Base-by-base conservation (phyloP, 2,329 filamentous ascomycete genomes). In the Aspergillus niger region DNA sequence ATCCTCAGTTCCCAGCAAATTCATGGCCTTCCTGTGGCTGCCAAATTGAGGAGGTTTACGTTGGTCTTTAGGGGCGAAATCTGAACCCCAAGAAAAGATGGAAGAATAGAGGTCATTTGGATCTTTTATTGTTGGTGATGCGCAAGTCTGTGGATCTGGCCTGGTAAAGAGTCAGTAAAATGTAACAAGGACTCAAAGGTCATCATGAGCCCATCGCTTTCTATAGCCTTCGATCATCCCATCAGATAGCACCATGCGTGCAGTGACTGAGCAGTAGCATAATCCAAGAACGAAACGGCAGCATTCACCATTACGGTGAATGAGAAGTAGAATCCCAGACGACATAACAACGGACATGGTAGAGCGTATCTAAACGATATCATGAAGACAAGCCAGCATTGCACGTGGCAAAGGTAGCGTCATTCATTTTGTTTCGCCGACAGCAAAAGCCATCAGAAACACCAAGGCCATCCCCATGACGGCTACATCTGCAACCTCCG, bases 51-150 rank as follows among this genome's bases (percentile, higher is more conserved):
- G 69, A 17, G 66, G 59, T 59, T 73, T 75, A 50, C 73, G 75
- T 57, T 71, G 66, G 55, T 78, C 76, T 28, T 73, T 77, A 5
- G 74, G 74, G 30, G 75, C 75, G n/a, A 75, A 65, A 47, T 75
- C 72, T 1, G 76, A 74, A 17, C 65, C 66, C 68, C 70, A 72
- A 49, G 74, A 71, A 64, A 76, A 76, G 58, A 70, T 70, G 38
- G 72, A 71, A 26, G 62, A 69, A 54, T 70, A 70, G 54, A 73
- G 67, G 28, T 75, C 72, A 50, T 69, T 71, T 36, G 65, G 57
- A 17, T 57, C 47, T 24, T 58, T 64, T 28, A 64, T 56, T 41
- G 49, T 57, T 39, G 57, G 63, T 28, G 59, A 65, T 55, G 61
- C 69, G 64, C 52, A 69, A 58, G 55, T 51, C 57, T 62, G 66